phyloP scores from a whole-genome alignment of 129 eudicot species.

The Chrysanthemum lavandulifolium region DNA sequence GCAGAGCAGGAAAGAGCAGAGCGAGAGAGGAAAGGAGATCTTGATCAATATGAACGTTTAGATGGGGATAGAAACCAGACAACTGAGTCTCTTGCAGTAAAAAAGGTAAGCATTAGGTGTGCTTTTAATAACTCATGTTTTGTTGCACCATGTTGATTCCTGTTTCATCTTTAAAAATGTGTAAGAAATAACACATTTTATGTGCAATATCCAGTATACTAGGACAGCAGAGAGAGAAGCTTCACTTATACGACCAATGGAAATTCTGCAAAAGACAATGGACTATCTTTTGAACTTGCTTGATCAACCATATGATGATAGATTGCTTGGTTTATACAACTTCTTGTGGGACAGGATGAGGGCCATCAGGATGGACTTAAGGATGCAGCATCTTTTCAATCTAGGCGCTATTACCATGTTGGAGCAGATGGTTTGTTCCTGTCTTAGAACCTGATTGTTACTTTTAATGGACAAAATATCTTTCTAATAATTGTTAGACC shows the following conservation, averaged over 20 bases:
- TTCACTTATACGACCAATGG: conserved; percentile 82
- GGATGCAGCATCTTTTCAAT: conserved; percentile 96
- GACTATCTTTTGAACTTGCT: conserved; percentile 76
- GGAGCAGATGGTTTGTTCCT: conserved; percentile 87
- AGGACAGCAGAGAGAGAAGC: conserved; percentile 99
- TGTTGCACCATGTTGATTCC: neutral
- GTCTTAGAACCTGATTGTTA: neutral
- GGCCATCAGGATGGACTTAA: conserved; percentile 96
- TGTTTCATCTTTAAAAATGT: conserved; percentile 23
- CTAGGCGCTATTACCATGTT: conserved; percentile 78
- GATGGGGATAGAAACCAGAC: conserved; percentile 93
- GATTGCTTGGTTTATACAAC: conserved; percentile 82
- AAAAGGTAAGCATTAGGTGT: conserved; percentile 51
- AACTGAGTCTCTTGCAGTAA: conserved; percentile 77
- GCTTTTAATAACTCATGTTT: neutral
- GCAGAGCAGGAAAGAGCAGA: conserved; percentile 88
- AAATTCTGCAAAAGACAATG: conserved; percentile 86
- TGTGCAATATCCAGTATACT: conserved; percentile 58
- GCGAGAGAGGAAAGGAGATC: conserved; percentile 98
- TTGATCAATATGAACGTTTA: conserved; percentile 91
- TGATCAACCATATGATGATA: conserved; percentile 73
- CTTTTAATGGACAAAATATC: neutral
- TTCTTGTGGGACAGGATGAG: conserved; percentile 99
- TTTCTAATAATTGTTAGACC: conserved; percentile 1
- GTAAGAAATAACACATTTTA: neutral